Evolutionary conservation across 192 early-diverging fungal species (phyloP), one percentile per base, ranked within the genome.

Genomic region (Backusella macrospora): DNA sequence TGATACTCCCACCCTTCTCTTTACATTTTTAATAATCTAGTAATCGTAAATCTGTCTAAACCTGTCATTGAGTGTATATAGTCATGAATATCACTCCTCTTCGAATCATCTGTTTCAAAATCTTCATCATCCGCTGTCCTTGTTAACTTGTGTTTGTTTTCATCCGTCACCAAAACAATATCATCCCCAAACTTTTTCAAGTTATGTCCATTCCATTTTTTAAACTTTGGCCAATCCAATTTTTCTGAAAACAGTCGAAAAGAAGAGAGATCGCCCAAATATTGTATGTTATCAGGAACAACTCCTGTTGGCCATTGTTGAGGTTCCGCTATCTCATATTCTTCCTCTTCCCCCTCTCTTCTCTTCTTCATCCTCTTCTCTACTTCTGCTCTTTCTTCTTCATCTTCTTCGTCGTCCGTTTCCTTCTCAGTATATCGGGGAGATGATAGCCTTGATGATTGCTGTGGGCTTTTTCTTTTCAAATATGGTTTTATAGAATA

Each of bases 41-140:
- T 44, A 18, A 65, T 55, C 15, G 72, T 77, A 47, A 66, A 48
- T 21, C 38, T 67, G 23, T 77, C 76, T 5, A 77, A 13, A 62
- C 76, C 76, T 29, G 76, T 59, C 18, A 77, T 71, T 65, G 65
- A 52, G 10, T 72, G 68, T 10, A 77, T 77, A 52, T 71, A 77
- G 5, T 77, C 39, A 42, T 72, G 47, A n/a, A 77, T 62, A 49
- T 72, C 70, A 34, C 72, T 71, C 3, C 42, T 63, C 10, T 43
- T 63, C 16, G 62, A 47, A 14, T 62, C 37, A 21, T 40, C 29
- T 6, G 29, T 68, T 21, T 64, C 68, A 29, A 47, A 46, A 16
- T 70, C 55, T 7, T 70, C 45, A 39, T 71, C 65, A 4, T 18
- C 62, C 1, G 75, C n/a, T 48, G 71, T 43, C 34, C 62, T 70